Percentiles rank a stretch among this genome's conserved stretches.
Evolutionary conservation across 2,329 filamentous ascomycete genomes (phyloP).

Genomic region (Colletotrichum sp.): DNA sequence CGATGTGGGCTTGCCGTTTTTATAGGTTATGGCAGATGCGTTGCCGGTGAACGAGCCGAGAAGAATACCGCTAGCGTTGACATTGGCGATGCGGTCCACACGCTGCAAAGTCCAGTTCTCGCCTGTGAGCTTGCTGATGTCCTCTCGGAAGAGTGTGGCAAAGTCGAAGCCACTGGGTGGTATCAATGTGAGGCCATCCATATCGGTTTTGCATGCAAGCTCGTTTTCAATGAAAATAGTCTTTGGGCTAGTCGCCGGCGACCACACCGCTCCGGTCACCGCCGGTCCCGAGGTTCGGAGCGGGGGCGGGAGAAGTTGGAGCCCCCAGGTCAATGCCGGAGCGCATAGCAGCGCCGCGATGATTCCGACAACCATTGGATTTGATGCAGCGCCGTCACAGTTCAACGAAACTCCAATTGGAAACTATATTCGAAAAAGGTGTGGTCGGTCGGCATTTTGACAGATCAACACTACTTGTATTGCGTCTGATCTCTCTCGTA

Average conservation of each 20-base stretch:
- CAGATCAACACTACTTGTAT: neutral
- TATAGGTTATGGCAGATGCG: conserved; percentile 42
- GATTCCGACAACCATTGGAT: neutral
- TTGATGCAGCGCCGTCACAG: neutral
- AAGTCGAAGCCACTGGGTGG: conserved; percentile 56
- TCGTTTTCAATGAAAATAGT: conserved; percentile 45
- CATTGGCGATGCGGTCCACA: conserved; percentile 34
- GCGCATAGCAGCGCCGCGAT: neutral
- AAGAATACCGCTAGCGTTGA: conserved; percentile 43
- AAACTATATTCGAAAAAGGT: neutral
- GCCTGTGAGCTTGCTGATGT: conserved; percentile 46
- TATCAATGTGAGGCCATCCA: conserved; percentile 53
- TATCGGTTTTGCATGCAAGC: conserved; percentile 45
- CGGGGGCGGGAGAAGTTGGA: conserved; percentile 4
- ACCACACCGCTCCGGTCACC: neutral
- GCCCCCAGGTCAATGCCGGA: neutral
- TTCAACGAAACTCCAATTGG: neutral
- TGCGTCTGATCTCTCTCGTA: neutral
- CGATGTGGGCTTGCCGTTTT: conserved; percentile 49
- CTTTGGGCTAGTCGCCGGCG: neutral
- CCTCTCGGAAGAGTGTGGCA: conserved; percentile 48
- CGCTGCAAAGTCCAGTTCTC: conserved; percentile 44
- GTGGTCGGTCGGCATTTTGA: neutral
- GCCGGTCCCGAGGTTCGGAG: neutral
- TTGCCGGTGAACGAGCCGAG: conserved; percentile 37